Evolutionary conservation across 257 asterid genomes (phyloP).

Genomic region (Lavandula angustifolia): DNA sequence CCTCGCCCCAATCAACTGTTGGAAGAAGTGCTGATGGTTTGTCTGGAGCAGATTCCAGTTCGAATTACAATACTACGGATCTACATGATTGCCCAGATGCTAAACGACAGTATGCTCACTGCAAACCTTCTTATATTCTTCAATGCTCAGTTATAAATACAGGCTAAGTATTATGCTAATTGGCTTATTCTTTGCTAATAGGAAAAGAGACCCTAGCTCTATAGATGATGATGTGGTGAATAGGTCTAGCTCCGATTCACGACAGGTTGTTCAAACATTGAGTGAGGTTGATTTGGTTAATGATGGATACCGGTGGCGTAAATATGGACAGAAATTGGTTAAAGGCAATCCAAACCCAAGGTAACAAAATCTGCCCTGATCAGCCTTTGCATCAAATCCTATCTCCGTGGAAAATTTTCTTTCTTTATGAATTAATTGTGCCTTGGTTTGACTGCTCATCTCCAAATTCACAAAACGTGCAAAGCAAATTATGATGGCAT

Average conservation of each 20-base stretch:
- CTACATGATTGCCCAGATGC: constrained; percentile 42
- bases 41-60: constrained; percentile 34
- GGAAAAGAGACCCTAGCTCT: constrained; percentile 52
- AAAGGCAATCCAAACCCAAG: constrained; percentile 97
- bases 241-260: constrained; percentile 52
- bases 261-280: constrained; percentile 70
- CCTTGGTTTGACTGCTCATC: background rate
- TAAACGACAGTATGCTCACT: constrained; percentile 70
- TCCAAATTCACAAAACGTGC: background rate
- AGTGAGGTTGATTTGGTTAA: constrained; percentile 77
- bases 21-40: constrained; percentile 41
- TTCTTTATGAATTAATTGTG: background rate
- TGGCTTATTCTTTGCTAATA: constrained; percentile 42
- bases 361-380: constrained; percentile 35
- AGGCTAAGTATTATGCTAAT: constrained; percentile 25
- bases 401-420: background rate
- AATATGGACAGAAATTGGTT: constrained; percentile 92
- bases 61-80: constrained; percentile 47
- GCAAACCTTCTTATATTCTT: constrained; percentile 25
- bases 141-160: background rate
- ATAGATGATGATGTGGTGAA: constrained; percentile 49
- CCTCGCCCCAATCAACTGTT: constrained; percentile 35
- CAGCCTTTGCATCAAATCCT: constrained; percentile 8
- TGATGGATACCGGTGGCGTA: constrained; percentile 98
- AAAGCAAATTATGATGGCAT: background rate